phyloP scores from a whole-genome alignment of 306 rosid genomes.

The Medicago ruthenica region DNA sequence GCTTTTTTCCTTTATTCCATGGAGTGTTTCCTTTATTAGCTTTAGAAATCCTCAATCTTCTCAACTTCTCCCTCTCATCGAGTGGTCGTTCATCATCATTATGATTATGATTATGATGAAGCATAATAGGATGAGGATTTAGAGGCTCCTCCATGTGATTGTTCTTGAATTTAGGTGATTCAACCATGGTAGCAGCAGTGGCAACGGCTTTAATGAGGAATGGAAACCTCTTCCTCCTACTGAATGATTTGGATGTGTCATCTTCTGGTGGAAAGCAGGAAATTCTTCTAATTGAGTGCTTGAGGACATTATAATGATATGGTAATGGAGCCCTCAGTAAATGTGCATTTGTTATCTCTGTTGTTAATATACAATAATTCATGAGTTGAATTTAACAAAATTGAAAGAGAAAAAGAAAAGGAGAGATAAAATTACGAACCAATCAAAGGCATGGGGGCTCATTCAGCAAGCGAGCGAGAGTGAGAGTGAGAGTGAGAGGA shows the following conservation, averaged over 20 bases:
- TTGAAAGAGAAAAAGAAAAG: not conserved
- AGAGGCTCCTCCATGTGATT: constrained; percentile 14
- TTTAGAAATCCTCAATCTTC: constrained; percentile 85
- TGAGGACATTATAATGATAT: no score
- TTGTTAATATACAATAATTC: no score
- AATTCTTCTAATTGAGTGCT: no score
- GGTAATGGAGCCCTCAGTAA: constrained; percentile 44
- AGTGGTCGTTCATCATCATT: constrained; percentile 23
- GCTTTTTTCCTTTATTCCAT: constrained; percentile 98
- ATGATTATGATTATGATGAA: constrained; percentile 35
- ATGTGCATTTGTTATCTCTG: constrained; percentile 73
- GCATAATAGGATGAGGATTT: constrained; percentile 39
- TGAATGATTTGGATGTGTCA: no score
- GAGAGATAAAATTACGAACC: constrained; percentile 44
- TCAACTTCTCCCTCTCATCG: constrained; percentile 73
- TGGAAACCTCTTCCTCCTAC: no score
- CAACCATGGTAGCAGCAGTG: constrained; percentile 51
- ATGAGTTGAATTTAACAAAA: not conserved
- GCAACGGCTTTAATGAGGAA: constrained; percentile 70
- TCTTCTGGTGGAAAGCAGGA: no score
- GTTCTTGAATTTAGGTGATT: constrained; percentile 53
- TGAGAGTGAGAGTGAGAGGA: not conserved
- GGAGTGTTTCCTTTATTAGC: constrained; percentile 90
- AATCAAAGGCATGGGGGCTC: constrained; percentile 91
- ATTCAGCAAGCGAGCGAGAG: constrained; percentile 50